phyloP scores from a whole-genome alignment of 371 early-diverging fungal genomes.

The Mucor indicus region DNA sequence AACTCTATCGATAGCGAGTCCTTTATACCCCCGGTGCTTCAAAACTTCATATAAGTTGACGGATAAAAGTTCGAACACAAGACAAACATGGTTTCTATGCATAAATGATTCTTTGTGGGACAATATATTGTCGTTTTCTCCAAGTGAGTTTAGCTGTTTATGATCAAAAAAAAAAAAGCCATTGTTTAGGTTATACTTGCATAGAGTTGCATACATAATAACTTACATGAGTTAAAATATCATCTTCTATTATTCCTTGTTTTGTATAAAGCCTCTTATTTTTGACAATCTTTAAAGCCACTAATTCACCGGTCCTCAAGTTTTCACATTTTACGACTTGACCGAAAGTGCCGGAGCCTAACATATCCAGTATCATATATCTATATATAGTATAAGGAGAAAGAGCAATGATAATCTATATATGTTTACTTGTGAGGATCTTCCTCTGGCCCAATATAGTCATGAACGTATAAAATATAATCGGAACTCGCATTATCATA shows the following conservation, averaged over 20 bases:
- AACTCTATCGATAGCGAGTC: conserved; percentile 86
- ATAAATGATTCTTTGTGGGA: conserved; percentile 89
- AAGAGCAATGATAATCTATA: not conserved
- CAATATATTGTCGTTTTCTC: conserved; percentile 81
- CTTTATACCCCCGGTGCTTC: conserved; percentile 93
- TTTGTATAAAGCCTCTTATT: conserved; percentile 94
- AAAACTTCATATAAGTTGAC: conserved; percentile 96
- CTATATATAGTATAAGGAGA: conserved; percentile 22
- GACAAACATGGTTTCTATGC: conserved; percentile 90
- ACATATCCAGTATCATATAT: conserved; percentile 81
- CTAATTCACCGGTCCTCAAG: conserved; percentile 75
- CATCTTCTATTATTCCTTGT: conserved; percentile 94
- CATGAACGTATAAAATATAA: conserved; percentile 94
- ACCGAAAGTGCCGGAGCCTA: conserved; percentile 98
- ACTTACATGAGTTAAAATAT: conserved; percentile 76
- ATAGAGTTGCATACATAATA: not conserved
- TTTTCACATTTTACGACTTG: conserved; percentile 95
- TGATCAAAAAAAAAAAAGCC: not conserved
- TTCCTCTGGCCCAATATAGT: conserved; percentile 33
- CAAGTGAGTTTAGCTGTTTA: conserved; percentile 68
- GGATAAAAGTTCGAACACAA: conserved; percentile 94
- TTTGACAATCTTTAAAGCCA: conserved; percentile 98
- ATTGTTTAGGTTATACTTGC: not conserved
- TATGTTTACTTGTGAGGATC: no score
- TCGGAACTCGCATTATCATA: conserved; percentile 92